These are phyloP conservation scores for Sordariomycetes sp. DNA, from an alignment of 2,329 filamentous ascomycete species.

Conservation along the genomic window DNA sequence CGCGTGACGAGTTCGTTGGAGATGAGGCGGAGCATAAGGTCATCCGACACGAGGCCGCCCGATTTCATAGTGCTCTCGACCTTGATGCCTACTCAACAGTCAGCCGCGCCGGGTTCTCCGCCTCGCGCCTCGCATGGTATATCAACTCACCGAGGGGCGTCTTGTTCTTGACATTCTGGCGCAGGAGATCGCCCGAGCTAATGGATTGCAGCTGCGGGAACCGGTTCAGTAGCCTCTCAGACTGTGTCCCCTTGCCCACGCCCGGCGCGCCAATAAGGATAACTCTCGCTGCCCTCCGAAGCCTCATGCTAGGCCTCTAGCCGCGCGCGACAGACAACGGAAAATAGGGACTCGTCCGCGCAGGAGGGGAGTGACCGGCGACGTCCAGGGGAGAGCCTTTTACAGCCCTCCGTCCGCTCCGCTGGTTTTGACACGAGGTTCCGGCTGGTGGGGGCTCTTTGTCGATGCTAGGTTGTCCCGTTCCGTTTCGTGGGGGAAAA, in stretches of 20 bases:
- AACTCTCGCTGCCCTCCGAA: conserved; percentile 73
- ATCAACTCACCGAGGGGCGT: conserved; percentile 62
- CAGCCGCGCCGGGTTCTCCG: conserved; percentile 1
- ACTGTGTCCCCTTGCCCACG: conserved; percentile 94
- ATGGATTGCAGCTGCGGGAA: conserved; percentile 86
- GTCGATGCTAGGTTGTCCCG: neutral
- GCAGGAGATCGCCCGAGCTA: conserved; percentile 84
- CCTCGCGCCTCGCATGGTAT: neutral
- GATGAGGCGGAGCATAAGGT: conserved; percentile 84
- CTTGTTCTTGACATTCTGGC: conserved; percentile 80
- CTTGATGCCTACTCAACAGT: conserved; percentile 55
- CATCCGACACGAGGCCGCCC: conserved; percentile 82
- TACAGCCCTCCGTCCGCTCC: neutral
- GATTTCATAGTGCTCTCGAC: conserved; percentile 80
- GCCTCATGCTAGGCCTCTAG: conserved; percentile 34
- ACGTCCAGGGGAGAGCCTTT: neutral
- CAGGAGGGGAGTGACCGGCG: neutral
- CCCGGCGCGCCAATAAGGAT: conserved; percentile 95
- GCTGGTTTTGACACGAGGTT: neutral
- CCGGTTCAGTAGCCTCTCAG: conserved; percentile 70
- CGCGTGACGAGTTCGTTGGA: conserved; percentile 74
- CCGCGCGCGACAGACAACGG: neutral
- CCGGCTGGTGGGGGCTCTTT: neutral
- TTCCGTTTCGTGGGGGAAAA: neutral
- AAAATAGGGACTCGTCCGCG: no score